Conservation (phyloP, 352 stramenopile species). For the Plasmopara muralis region DNA sequence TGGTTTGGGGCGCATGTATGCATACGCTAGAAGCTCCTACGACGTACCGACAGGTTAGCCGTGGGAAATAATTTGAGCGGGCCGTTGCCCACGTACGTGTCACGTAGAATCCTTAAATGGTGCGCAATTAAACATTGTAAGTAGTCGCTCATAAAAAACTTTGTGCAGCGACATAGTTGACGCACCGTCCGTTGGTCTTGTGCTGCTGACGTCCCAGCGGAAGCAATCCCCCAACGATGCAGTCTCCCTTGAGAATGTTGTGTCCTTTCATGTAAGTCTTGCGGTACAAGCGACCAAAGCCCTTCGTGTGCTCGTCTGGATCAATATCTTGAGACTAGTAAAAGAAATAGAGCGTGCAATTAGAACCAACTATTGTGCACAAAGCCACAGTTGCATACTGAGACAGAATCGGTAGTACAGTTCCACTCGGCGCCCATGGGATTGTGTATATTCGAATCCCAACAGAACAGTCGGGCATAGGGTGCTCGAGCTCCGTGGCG, state of each 20-base stretch:
- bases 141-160: no score
- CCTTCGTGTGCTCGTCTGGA: constrained; percentile 30
- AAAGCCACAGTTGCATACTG: constrained; percentile 29
- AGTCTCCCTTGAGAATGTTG: constrained; percentile 76
- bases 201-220: constrained; percentile 74
- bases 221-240: constrained; percentile 64
- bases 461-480: constrained; percentile 74
- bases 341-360: not conserved
- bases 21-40: not conserved
- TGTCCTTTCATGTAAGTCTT: constrained; percentile 70
- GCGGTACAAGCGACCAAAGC: constrained; percentile 67
- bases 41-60: constrained; percentile 52
- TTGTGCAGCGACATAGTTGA: not conserved
- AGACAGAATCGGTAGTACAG: constrained; percentile 65
- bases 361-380: not conserved
- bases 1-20: not conserved
- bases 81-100: constrained; percentile 69
- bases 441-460: constrained; percentile 57
- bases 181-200: constrained; percentile 59
- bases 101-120: constrained; percentile 42
- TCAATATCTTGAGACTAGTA: constrained; percentile 70
- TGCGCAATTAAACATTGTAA: not conserved
- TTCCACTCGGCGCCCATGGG: constrained; percentile 71
- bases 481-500: constrained; percentile 69
- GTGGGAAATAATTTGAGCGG: constrained; percentile 63